Evolutionary conservation across 2,329 filamentous ascomycete genomes (phyloP), one percentile per base, ranked within the genome.

Genomic region (Alternaria atra): DNA sequence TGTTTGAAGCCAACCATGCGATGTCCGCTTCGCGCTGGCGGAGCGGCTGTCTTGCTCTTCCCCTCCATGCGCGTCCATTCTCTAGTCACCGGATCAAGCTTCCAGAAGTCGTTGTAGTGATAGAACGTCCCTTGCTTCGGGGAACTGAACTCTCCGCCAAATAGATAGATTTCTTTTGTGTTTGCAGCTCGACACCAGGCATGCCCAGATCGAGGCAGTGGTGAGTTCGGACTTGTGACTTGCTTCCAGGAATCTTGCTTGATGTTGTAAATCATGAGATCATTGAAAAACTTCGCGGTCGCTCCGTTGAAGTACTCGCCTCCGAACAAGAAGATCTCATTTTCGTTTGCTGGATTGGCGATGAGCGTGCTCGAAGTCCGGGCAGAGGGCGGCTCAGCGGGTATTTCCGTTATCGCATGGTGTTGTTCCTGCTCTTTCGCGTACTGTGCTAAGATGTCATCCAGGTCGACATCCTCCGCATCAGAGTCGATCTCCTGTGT

Each of bases 41-140:
- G 94, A 35, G 86, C 86, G 75, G 91, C 91, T 52, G 91, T 91
- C 78, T 91, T 92, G 60, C 91, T 91, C 82, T 89, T 90, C 2
- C 85, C 85, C 78, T 99, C 95, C 34, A 99, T 84, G 63, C 94
- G 91, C 58, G 89, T 91, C 95, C 95, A 99, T 82, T 99, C 95
- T 71, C 93, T 86, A 7, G 87, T 89, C 8, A 85, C 86, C 0
- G 94, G 91, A 74, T 98, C 94, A 43, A 98, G 86, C 51, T 91
- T 86, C 94, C 95, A 99, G 78, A 99, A 98, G 81, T 98, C 95
- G 73, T 97, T 97, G 82, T 99, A 99, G 80, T 99, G 95, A 79
- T 99, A 97, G 74, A 99, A 99, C 0, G 94, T 98, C 4, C 95
- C 95, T 80, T 98, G 95, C 77, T 97, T 98, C 2, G 95, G 95